Evolutionary conservation across 2,329 filamentous ascomycete species (phyloP).

Genomic region (Nemania sp.): DNA sequence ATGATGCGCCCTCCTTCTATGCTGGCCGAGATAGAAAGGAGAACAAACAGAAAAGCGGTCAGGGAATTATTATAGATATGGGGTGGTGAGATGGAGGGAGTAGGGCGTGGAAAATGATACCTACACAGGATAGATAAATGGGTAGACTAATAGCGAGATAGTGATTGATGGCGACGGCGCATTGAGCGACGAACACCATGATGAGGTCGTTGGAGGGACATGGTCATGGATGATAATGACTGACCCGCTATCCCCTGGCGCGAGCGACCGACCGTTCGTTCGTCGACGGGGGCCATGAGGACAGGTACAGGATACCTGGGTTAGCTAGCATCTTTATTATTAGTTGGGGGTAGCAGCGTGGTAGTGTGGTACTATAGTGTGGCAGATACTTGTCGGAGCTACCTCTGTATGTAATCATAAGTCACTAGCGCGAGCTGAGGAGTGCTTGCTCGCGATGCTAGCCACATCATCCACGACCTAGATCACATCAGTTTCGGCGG

Average conservation of each 20-base stretch:
- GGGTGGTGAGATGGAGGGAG: conserved; percentile 24
- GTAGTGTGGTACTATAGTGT: background rate
- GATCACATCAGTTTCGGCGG: conserved; percentile 28
- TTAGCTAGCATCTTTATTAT: background rate
- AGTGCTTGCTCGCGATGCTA: background rate
- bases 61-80: conserved; percentile 10
- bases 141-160: conserved; percentile 10
- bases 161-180: conserved; percentile 31
- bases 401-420: conserved; percentile 14
- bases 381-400: background rate
- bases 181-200: conserved; percentile 30
- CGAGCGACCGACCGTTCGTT: conserved; percentile 20
- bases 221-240: conserved; percentile 32
- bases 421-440: conserved; percentile 22
- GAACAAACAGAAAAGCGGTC: conserved; percentile 28
- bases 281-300: conserved; percentile 3
- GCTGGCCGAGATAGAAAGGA: background rate
- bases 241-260: conserved; percentile 32
- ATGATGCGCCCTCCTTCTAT: conserved; percentile 8
- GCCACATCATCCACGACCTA: conserved; percentile 1
- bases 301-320: background rate
- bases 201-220: conserved; percentile 33
- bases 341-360: conserved; percentile 9
- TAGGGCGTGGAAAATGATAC: conserved; percentile 16
- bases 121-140: background rate